These are phyloP conservation scores for Lagerstroemia speciosa DNA, from an alignment of 345 rosid species.

Conservation along the genomic window DNA sequence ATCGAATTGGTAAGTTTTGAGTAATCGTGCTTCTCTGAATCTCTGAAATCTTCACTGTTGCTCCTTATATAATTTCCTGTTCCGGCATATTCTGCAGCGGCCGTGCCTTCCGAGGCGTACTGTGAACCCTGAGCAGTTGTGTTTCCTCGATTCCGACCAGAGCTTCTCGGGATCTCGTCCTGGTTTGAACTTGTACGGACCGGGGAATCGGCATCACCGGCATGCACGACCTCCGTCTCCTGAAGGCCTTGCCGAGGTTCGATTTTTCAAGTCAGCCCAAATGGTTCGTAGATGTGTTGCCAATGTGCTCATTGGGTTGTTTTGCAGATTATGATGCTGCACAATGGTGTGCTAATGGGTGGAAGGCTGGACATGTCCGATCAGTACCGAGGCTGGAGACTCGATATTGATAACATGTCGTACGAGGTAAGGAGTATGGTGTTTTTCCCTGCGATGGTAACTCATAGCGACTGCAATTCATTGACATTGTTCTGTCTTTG, in stretches of 20 bases:
- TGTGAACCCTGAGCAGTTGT: slow-evolving; percentile 33
- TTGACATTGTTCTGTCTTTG: not conserved
- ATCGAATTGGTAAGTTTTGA: not conserved
- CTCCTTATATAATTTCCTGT: not conserved
- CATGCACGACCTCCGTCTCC: slow-evolving; percentile 70
- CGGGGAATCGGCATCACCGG: slow-evolving; percentile 48
- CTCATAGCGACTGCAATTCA: too few species aligned
- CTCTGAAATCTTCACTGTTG: not conserved
- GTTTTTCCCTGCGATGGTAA: not conserved
- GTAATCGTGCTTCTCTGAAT: too few species aligned
- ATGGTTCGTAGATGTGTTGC: not conserved
- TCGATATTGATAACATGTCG: slow-evolving; percentile 49
- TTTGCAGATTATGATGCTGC: slow-evolving; percentile 44
- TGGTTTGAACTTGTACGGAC: slow-evolving; percentile 7
- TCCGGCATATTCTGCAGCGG: slow-evolving; percentile 28
- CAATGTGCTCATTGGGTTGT: not conserved
- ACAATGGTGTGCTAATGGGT: slow-evolving; percentile 36
- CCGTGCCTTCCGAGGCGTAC: slow-evolving; percentile 31
- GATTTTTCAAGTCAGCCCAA: not conserved
- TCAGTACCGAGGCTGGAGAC: slow-evolving; percentile 44
- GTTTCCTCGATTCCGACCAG: slow-evolving; percentile 39
- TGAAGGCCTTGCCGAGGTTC: slow-evolving; percentile 81
- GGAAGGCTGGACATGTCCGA: slow-evolving; percentile 32
- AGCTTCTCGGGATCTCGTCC: too few species aligned
- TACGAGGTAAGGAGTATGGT: slow-evolving; percentile 32